Base-by-base conservation (phyloP, 768 basidiomycete genomes). In the Trametes villosa region DNA sequence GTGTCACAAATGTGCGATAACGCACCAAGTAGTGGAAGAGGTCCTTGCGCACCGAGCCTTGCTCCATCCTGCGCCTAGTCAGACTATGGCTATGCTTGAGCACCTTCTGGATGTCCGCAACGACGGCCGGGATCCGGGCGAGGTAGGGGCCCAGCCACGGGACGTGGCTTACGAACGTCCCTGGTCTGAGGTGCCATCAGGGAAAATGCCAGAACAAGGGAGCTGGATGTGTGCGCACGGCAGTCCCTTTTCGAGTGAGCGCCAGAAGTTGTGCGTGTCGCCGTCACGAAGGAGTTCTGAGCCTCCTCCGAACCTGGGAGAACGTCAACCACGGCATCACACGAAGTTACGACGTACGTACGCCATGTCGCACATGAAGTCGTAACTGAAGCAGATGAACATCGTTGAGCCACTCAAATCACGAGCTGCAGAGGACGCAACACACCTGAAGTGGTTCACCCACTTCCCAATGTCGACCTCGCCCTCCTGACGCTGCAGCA, bases 351-450 rank as follows among this genome's bases (percentile, higher is more conserved):
- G n/a, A n/a, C n/a, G n/a, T n/a, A n/a, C n/a, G n/a, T n/a, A 78
- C 74, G 73, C 77, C 57, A 81, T 72, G 50, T 79, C 78, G 18
- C 72, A 74, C 77, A 80, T 78, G 56, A 79, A 70, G 54, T 81
- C 79, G 53, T 74, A 79, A 34, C 78, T 80, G 41, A 15, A 42
- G 8, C 2, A 2, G 4, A 9, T 1, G 7, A 9, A 17, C 4
- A n/a, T n/a, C n/a, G 12, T n/a, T 1, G 24, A 49, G 8, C 22
- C 9, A 26, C 36, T 4, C 48, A 2, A 3, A 20, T 5, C 31
- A 29, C 20, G 22, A 7, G 30, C 3, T 13, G 2, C 7, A 22
- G 3, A 13, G 20, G 18, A 3, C n/a, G 17, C 29, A 44, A 5
- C 27, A 20, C 78, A 79, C 78, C 75, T 61, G 52, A 79, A 79